Base-by-base conservation (phyloP, 1,284 basidiomycete species). In the Cryptococcus depauperatus region DNA sequence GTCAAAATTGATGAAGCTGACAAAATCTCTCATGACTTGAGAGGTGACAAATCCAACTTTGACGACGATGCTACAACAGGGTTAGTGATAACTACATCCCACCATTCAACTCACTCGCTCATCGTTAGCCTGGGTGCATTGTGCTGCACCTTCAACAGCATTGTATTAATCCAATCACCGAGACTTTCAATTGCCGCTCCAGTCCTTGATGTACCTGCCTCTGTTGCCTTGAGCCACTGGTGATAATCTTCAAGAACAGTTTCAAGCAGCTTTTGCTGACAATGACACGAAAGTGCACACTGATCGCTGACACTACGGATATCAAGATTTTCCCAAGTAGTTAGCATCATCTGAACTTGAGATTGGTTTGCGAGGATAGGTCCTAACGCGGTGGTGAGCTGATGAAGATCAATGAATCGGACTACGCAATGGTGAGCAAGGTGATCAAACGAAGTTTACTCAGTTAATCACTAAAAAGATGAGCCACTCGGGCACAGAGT, bases 1-100 rank as follows among this genome's bases (percentile, higher is more conserved):
- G 6, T 34, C 28, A 18, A 8, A 21, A 18, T 16, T 13, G 13
- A 5, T 16, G 30, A n/a, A 5, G 3, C 60, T 50, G 30, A 62
- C 58, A 30, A 68, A 58, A 25, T 65, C 61, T 19, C 65, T 52
- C 51, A 64, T 57, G 28, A 69, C 51, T 44, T 62, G 61, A 1
- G 64, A 64, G 5, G 63, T 64, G 35, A 66, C 44, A 43, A 59
- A 64, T 4, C 57, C 56, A 0, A 58, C 55, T 30, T 56, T 48
- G 9, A 58, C 48, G n/a, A 59, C 54, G 18, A 67, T 51, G 14
- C 57, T 59, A 25, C 6, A 3, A 27, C 22, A 38, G 16, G 28
- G 37, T 35, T n/a, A 33, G n/a, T n/a, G n/a, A n/a, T n/a, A n/a
- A n/a, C n/a, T n/a, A n/a, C 27, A n/a, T n/a, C n/a, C n/a, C n/a